Base-by-base conservation (phyloP, 768 basidiomycete genomes). In the Russula brevipes region DNA sequence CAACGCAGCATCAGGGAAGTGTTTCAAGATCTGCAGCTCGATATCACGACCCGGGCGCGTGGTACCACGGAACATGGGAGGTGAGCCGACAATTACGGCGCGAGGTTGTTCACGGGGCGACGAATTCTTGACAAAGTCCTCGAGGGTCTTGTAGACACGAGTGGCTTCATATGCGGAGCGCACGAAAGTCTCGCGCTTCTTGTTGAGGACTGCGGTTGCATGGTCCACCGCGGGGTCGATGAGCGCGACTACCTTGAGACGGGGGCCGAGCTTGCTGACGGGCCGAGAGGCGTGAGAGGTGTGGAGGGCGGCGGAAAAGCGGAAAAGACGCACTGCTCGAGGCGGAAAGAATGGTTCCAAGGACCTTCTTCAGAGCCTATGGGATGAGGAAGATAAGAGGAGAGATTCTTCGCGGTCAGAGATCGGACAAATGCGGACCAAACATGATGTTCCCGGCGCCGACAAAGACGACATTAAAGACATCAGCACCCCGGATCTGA, bases 381-480 rank as follows among this genome's bases (percentile, higher is more conserved):
- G 33, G 35, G 12, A 12, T 19, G 41, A 38, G 52, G 31, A 47
- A 52, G 65, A 60, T 38, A 63, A 60, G 42, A 61, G 30, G 19
- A 50, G 14, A 39, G n/a, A 38, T 11, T 24, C 47, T 35, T 44
- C 39, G 41, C 45, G 63, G 41, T 35, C 5, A 35, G 57, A 50
- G 53, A 41, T 47, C 54, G 64, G 47, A 52, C 49, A n/a, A 36
- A 41, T 41, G 62, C 76, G 60, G 57, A 85, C 94, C 95, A 72
- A 98, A 98, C 94, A 97, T 97, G 78, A 98, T 95, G 77, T 97
- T 96, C 16, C 94, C 95, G 33, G 95, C 95, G 55, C 95, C 95
- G 69, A 98, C 80, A 75, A 96, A 94, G 73, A 96, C 85, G 58
- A 98, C 87, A 73, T 97, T 96, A 81, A 97, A 97, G 71, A 87